Conservation (phyloP, 345 rosid genomes). For the Barbarea vulgaris region DNA sequence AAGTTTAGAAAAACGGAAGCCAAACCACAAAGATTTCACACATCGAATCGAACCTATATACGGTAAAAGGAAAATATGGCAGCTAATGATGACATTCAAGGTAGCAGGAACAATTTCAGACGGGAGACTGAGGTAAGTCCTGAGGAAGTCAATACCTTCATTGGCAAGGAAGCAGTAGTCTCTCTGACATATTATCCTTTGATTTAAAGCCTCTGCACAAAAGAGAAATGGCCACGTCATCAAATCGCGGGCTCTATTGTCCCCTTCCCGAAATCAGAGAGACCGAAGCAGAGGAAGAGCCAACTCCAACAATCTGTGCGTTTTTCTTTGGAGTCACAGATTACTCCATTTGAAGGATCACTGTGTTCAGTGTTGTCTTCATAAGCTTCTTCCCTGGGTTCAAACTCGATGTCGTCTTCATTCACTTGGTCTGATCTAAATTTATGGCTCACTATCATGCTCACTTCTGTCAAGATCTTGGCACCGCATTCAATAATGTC, state of each 20-base stretch:
- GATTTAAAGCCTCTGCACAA: constrained; percentile 99
- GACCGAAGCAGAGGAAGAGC: constrained; percentile 10
- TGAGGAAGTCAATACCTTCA: constrained; percentile 82
- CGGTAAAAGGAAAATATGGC: neutral
- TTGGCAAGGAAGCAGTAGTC: constrained; percentile 91
- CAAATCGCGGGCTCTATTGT: neutral
- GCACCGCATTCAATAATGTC: constrained; percentile 8
- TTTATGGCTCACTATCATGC: neutral
- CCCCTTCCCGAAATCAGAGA: neutral
- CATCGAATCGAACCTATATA: no score
- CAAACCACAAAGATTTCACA: no score
- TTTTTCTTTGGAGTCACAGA: neutral
- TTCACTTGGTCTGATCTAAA: neutral
- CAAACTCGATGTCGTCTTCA: neutral
- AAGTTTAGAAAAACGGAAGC: no score
- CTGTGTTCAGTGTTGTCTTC: neutral
- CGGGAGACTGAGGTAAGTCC: constrained; percentile 85
- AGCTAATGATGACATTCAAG: constrained; percentile 39
- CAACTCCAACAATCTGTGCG: constrained; percentile 9
- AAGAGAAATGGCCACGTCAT: no score
- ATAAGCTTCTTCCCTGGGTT: neutral
- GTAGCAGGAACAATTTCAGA: constrained; percentile 97
- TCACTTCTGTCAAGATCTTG: neutral
- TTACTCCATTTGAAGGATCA: neutral
- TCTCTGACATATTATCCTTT: constrained; percentile 88